phyloP scores from a whole-genome alignment of 1,284 basidiomycete genomes.

The Porodaedalea pini region DNA sequence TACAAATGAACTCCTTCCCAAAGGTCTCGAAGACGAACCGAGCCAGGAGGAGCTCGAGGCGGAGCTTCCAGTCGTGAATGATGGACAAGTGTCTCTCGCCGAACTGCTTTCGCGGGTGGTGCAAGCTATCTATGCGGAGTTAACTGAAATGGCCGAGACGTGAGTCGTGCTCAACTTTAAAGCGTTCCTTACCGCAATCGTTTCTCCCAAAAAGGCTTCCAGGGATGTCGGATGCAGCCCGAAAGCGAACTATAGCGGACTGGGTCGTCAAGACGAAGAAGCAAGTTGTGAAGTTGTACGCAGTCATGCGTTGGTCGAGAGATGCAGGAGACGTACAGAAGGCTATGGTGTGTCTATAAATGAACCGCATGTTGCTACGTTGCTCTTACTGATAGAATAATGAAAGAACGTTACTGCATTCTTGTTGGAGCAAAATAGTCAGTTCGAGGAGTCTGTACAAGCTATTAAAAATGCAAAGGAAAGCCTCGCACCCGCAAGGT shows the following conservation, averaged over 20 bases:
- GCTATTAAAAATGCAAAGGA: slow-evolving; percentile 65
- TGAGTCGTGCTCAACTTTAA: slow-evolving; percentile 37
- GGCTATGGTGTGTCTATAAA: slow-evolving; percentile 61
- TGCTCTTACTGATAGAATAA: background rate
- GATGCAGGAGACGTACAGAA: slow-evolving; percentile 79
- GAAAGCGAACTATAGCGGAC: slow-evolving; percentile 79
- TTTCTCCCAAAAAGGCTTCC: slow-evolving; percentile 56
- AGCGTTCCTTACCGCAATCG: slow-evolving; percentile 4
- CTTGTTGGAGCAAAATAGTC: slow-evolving; percentile 77
- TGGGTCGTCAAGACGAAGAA: slow-evolving; percentile 87
- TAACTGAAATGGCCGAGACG: slow-evolving; percentile 85
- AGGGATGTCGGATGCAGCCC: slow-evolving; percentile 75
- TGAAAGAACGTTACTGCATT: slow-evolving; percentile 78
- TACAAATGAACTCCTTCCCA: slow-evolving; percentile 23
- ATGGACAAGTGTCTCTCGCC: slow-evolving; percentile 72
- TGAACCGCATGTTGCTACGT: background rate
- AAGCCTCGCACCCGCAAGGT: slow-evolving; percentile 67
- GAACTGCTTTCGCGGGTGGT: slow-evolving; percentile 74
- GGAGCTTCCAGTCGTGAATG: slow-evolving; percentile 72
- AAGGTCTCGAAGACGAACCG: slow-evolving; percentile 38
- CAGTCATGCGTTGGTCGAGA: slow-evolving; percentile 77
- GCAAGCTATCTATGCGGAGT: slow-evolving; percentile 79
- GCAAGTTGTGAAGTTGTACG: slow-evolving; percentile 86
- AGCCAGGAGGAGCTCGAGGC: slow-evolving; percentile 59
- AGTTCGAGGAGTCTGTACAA: slow-evolving; percentile 71